Evolutionary conservation across 179 eudicot genomes (phyloP), one percentile per base, ranked within the genome.

Genomic region (Corrigiola litoralis): DNA sequence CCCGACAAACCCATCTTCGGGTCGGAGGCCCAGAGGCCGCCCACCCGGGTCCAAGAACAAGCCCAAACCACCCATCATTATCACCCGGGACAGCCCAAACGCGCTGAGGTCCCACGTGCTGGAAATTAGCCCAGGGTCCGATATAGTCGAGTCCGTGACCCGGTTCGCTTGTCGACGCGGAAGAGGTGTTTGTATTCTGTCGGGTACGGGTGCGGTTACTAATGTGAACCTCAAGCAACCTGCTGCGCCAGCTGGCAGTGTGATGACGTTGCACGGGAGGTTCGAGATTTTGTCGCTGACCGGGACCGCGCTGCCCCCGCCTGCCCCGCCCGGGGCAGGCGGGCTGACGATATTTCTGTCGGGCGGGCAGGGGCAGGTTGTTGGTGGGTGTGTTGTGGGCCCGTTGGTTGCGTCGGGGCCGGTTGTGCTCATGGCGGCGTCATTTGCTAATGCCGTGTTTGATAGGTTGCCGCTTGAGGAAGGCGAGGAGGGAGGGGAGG

Each of bases 401-500:
- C 80, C 76, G 5, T 48, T 76, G 2, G 34, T 63, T 9, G 80
- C 80, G 4, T 62, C 76, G 2, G 80, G 73, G 25, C 76, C 76
- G 0, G 76, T 76, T 21, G 60, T 76, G 16, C 32, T 76, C 1
- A 71, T 71, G 76, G 76, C 80, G 36, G 76, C 80, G 1, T 71
- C 76, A 4, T 76, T 76, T 52, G 80, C 80, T 0, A 76, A 76
- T 53, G 80, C 80, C 0, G 76, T 76, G 14, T 76, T 76, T 47
- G 80, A 76, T 52, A 49, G 80, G 53, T n/a, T 76, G 31, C 80
- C 80, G 21, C 40, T 76, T 52, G 80, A 76, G 31, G 81, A 73
- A 4, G 78, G 69, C 0, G 81, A 73, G 21, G 71, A 66, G 42
- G 59, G 62, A 65, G 61, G 54, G n/a, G 41, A 32, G 6, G 64